Conservation (phyloP, 2,329 filamentous ascomycete genomes). For the Beauveria australis region DNA sequence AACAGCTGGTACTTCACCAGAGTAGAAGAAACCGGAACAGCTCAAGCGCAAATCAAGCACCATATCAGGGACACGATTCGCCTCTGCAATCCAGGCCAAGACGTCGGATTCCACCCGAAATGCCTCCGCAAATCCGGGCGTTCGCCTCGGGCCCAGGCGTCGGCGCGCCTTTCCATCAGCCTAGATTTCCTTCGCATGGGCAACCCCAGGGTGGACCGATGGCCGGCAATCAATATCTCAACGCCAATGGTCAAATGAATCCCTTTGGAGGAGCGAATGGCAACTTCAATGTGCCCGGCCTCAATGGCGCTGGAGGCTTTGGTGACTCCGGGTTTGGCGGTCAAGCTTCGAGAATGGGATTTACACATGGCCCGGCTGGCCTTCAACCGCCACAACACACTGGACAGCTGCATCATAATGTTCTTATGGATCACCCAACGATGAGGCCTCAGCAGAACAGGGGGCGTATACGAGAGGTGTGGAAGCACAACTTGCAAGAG, state of each 20-base stretch:
- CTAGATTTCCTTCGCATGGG: slow-evolving; percentile 43
- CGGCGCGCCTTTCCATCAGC: slow-evolving; percentile 33
- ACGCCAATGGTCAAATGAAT: slow-evolving; percentile 58
- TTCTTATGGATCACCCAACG: slow-evolving; percentile 34
- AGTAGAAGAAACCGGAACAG: not conserved
- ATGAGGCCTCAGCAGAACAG: slow-evolving; percentile 53
- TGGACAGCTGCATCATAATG: slow-evolving; percentile 31
- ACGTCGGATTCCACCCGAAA: slow-evolving; percentile 11
- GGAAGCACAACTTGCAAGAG: slow-evolving; percentile 83
- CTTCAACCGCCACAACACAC: slow-evolving; percentile 52
- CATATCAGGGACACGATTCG: not conserved
- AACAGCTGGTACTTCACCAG: not conserved
- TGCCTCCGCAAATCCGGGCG: slow-evolving; percentile 32
- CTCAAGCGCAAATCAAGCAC: not conserved
- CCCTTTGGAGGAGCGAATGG: slow-evolving; percentile 53
- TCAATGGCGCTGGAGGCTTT: slow-evolving; percentile 50
- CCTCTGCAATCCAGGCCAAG: not conserved
- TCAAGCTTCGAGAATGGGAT: slow-evolving; percentile 81
- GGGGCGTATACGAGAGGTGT: slow-evolving; percentile 87
- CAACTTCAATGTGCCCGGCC: slow-evolving; percentile 49
- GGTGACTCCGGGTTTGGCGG: slow-evolving; percentile 69
- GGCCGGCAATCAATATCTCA: slow-evolving; percentile 63
- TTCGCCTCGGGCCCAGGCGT: slow-evolving; percentile 30
- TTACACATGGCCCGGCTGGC: slow-evolving; percentile 54
- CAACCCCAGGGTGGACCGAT: slow-evolving; percentile 46